phyloP scores from a whole-genome alignment of 73 alveolate genomes.

The Tetrahymena borealis region DNA sequence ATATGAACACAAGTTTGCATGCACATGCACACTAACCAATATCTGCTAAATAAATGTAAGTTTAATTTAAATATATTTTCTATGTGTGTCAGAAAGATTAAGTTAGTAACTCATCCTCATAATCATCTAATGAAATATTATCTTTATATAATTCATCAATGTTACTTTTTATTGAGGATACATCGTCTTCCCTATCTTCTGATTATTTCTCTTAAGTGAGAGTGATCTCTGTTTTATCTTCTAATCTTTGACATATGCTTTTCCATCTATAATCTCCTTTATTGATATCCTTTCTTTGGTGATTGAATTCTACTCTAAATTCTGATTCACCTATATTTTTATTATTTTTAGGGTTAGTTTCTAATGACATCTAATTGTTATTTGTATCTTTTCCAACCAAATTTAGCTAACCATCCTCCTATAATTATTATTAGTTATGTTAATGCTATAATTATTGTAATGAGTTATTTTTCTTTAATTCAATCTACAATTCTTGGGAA shows the following conservation, averaged over 20 bases:
- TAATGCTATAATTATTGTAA: no score
- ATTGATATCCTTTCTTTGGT: background rate
- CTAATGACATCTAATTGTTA: background rate
- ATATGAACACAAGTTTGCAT: no score
- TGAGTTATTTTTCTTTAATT: background rate
- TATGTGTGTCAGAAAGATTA: background rate
- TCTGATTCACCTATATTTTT: background rate
- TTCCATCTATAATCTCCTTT: background rate
- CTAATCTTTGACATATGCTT: background rate
- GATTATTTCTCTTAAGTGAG: background rate
- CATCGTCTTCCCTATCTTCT: background rate
- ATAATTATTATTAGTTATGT: no score
- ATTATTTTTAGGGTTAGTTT: background rate
- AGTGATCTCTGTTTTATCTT: background rate
- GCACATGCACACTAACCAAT: no score
- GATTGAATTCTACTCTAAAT: background rate
- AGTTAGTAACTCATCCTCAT: background rate
- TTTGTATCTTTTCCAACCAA: no score
- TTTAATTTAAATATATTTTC: no score
- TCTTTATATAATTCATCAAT: background rate
- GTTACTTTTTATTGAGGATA: background rate
- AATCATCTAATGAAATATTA: background rate
- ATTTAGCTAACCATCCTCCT: no score
- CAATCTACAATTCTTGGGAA: background rate
- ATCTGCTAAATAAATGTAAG: no score